Base-by-base conservation (phyloP, 2,329 filamentous ascomycete genomes). In the Fusarium virguliforme region DNA sequence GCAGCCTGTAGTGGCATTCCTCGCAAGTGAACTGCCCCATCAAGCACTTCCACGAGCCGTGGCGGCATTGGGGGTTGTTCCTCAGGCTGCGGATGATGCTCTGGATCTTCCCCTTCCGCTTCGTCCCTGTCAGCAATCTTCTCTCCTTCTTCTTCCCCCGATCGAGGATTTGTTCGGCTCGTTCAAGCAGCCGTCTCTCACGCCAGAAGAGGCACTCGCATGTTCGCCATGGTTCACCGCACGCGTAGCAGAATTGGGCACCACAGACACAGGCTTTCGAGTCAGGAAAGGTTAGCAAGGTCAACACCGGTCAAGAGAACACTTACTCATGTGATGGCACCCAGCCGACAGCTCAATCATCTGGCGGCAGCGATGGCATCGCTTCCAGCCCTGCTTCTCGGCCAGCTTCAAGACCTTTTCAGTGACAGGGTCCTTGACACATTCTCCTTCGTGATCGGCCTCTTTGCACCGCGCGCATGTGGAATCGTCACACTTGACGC, bases 301-400 rank as follows among this genome's bases (percentile, higher is more conserved):
- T 18, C 8, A 9, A 28, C 8, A 6, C 12, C 35, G 4, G 15
- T 13, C 28, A 1, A 1, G 13, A 26, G 6, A 2, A 82, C 26
- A 46, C 85, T 72, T 70, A 89, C 88, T 85, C 4, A 90, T 89
- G 56, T 90, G 87, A 56, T 85, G 81, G 65, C 88, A 90, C 1
- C 88, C 88, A 18, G 0, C 37, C 10, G 0, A 69, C 38, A 0
- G 76, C 74, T 88, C 86, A 0, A 90, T 81, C 8, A 89, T 35
- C 0, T 77, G 67, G 0, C 66, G 66, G 68, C 88, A 90, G 0
- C 64, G 51, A 2, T 70, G 74, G 62, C 88, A 90, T 2, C 82
- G 78, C 72, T 85, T 82, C 88, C 87, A 90, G 0, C 82, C 80
- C 4, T 85, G 73, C 0, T 77, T 64, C 0, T 67, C 60, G 0